Base-by-base conservation (phyloP, 306 rosid species). In the Trifolium subterraneum region DNA sequence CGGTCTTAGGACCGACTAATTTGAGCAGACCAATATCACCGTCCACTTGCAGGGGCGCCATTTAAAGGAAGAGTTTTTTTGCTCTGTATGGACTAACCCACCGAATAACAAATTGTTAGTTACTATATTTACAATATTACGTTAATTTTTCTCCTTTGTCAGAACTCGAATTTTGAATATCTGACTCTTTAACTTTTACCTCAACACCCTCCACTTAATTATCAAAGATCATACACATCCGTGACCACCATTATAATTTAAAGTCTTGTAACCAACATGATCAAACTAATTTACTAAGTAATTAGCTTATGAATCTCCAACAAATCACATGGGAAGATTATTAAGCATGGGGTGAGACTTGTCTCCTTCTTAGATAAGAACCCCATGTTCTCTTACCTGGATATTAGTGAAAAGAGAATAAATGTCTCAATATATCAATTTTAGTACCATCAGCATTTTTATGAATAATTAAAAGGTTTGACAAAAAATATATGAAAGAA, bases 321-420 rank as follows among this genome's bases (percentile, higher is more conserved):
- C 73, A 72, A 69, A 79, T 82, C 82, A 82, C 84, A 83, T 74
- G 77, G 72, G 72, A 78, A 29, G 74, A 63, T 52, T 8, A 64
- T 51, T 68, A 84, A 78, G 71, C 81, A 56, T 59, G 71, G 80
- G 79, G 77, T 77, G 69, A 64, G 68, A 66, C 48, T 29, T 86
- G 88, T 78, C 84, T 78, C 48, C 74, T 64, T 60, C 51, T 78
- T 22, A 60, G 68, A 80, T 35, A 12, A 60, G 22, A 73, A 59
- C 45, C 60, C 66, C 52, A 60, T 78, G 80, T 80, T 66, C 72
- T 78, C 68, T 75, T 86, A 70, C 79, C 79, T 78, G 78, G 83
- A 77, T 75, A 77, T 62, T 82, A 55, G 86, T 73, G 76, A 84
- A 71, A 76, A 79, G 76, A 86, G 90, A 84, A 82, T 70, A 84